A percentile compares a stretch with the other conserved stretches of the same genome.
Conservation (phyloP, 2,329 filamentous ascomycete genomes). For the Pestalotiopsis sp. region DNA sequence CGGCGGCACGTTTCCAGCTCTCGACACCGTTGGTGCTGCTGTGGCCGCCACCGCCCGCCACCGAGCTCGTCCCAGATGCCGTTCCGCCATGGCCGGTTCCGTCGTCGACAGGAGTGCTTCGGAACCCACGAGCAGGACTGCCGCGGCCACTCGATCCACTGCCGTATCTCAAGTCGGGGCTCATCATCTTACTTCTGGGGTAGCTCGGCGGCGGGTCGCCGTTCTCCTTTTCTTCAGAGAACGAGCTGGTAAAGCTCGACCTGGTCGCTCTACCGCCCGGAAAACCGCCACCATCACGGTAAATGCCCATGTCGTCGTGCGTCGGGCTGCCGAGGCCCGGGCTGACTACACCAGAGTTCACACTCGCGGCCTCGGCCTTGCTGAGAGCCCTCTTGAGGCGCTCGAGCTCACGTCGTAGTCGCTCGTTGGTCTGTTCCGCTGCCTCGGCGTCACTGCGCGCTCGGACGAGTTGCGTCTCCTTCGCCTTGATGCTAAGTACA, state of each 20-base stretch:
- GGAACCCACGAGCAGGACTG: conserved; percentile 60
- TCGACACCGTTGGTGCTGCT: conserved; percentile 63
- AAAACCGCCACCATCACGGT: conserved; percentile 51
- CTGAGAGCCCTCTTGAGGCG: conserved; percentile 85
- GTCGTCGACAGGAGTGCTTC: conserved; percentile 37
- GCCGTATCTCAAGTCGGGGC: conserved; percentile 55
- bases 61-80: conserved; percentile 22
- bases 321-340: conserved; percentile 52
- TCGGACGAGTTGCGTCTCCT: conserved; percentile 94
- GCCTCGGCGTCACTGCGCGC: conserved; percentile 88
- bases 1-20: conserved; percentile 95
- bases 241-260: conserved; percentile 65
- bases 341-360: conserved; percentile 40
- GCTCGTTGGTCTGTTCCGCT: conserved; percentile 83
- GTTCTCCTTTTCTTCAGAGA: conserved; percentile 81
- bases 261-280: conserved; percentile 46
- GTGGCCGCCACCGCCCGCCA: conserved; percentile 13
- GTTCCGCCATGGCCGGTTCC: conserved; percentile 19
- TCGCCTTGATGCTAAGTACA: conserved; percentile 94
- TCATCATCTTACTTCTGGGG: conserved; percentile 52
- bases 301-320: conserved; percentile 63
- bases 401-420: conserved; percentile 85
- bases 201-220: conserved; percentile 48
- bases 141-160: conserved; percentile 59
- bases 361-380: conserved; percentile 56